phyloP scores from a whole-genome alignment of 768 basidiomycete genomes.

The Suillus cothurnatus region DNA sequence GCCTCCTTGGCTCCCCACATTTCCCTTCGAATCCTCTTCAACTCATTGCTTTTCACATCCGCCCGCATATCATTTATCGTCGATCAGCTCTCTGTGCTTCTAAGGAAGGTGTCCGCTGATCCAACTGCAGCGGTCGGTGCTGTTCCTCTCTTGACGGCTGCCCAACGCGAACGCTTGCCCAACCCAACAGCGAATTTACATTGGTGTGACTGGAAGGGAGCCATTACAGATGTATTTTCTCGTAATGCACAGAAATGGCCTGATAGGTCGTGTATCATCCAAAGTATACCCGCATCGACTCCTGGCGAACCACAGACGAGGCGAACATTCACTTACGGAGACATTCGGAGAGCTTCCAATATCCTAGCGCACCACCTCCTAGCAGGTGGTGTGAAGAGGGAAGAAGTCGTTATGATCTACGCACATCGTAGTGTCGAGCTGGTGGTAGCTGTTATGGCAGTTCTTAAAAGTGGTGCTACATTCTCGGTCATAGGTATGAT shows the following conservation, averaged over 20 bases:
- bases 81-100: slow-evolving; percentile 81
- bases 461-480: slow-evolving; percentile 93
- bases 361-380: slow-evolving; percentile 89
- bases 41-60: slow-evolving; percentile 89
- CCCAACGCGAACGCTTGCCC: slow-evolving; percentile 72
- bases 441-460: slow-evolving; percentile 95
- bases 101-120: slow-evolving; percentile 69
- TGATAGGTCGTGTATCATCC: slow-evolving; percentile 86
- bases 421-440: slow-evolving; percentile 96
- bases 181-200: slow-evolving; percentile 86
- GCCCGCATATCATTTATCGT: slow-evolving; percentile 75
- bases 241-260: slow-evolving; percentile 80
- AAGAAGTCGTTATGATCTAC: slow-evolving; percentile 98
- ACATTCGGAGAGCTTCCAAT: slow-evolving; percentile 85
- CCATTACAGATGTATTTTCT: slow-evolving; percentile 95
- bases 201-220: slow-evolving; percentile 98
- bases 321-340: slow-evolving; percentile 71
- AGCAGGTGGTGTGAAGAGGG: slow-evolving; percentile 81
- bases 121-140: slow-evolving; percentile 75
- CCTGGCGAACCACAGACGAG: slow-evolving; percentile 50
- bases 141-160: slow-evolving; percentile 75
- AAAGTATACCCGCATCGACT: slow-evolving; percentile 53
- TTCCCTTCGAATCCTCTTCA: slow-evolving; percentile 86
- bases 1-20: slow-evolving; percentile 73
- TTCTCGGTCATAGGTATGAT: slow-evolving; percentile 93